phyloP scores from a whole-genome alignment of 805 yeast species.

The Candida pseudoglaebosa region DNA sequence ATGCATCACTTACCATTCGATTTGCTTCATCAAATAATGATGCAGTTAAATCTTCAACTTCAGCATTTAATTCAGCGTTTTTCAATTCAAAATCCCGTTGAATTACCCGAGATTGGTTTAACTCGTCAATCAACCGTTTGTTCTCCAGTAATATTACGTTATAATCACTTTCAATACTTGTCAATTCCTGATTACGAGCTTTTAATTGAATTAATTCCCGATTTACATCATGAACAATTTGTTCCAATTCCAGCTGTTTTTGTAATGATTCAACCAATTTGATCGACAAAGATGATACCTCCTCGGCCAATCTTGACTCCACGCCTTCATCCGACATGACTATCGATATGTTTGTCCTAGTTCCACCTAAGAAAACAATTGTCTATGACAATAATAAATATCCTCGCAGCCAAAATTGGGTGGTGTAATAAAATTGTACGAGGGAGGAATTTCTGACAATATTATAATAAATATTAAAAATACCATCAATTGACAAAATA shows the following conservation, averaged over 20 bases:
- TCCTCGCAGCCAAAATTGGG: too few relatives aligned
- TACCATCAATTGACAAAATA: too few relatives aligned
- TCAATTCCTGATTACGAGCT: conserved; percentile 18
- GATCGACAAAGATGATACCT: conserved; percentile 55
- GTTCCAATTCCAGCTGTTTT: conserved; percentile 54
- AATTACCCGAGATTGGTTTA: background rate
- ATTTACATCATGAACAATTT: conserved; percentile 37
- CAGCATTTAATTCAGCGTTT: conserved; percentile 57
- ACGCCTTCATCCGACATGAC: conserved; percentile 18
- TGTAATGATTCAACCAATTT: conserved; percentile 58
- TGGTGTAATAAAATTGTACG: too few relatives aligned
- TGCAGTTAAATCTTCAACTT: conserved; percentile 76
- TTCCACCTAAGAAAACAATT: too few relatives aligned
- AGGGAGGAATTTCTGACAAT: too few relatives aligned
- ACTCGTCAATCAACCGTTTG: conserved; percentile 21
- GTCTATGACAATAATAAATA: too few relatives aligned
- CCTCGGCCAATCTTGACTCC: conserved; percentile 45
- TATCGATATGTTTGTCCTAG: background rate
- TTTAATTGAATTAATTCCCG: conserved; percentile 30
- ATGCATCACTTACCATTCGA: conserved; percentile 76
- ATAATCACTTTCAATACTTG: conserved; percentile 19
- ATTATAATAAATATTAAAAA: too few relatives aligned
- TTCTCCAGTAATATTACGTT: conserved; percentile 27
- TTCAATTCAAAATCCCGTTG: conserved; percentile 45
- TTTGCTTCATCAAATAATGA: conserved; percentile 82